Evolutionary conservation across 495 filamentous ascomycete species (phyloP).

Genomic region (Penicillium longicatenatum): DNA sequence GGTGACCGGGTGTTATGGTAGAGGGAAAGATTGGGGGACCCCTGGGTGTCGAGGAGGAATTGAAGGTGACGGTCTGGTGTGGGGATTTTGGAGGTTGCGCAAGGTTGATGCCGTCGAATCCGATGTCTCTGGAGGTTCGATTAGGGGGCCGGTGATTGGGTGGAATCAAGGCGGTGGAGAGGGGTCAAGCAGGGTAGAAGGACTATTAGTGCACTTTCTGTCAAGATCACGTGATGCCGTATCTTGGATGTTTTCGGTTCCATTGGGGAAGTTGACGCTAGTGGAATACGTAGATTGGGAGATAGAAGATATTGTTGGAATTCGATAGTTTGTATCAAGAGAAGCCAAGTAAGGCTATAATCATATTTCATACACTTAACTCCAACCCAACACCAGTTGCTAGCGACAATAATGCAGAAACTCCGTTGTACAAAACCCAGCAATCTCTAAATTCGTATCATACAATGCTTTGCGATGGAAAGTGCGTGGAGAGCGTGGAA

Average conservation of each 20-base stretch:
- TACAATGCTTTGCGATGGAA: not conserved
- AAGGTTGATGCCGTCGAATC: conserved; percentile 23
- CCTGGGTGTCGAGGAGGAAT: conserved; percentile 7
- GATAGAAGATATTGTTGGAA: not conserved
- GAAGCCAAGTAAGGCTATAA: not conserved
- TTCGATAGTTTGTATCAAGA: not conserved
- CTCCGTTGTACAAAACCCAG: not conserved
- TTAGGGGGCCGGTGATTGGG: conserved; percentile 26
- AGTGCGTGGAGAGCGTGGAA: not conserved
- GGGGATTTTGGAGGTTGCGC: conserved; percentile 5
- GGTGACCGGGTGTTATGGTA: conserved; percentile 1
- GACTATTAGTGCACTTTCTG: not conserved
- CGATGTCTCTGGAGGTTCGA: conserved; percentile 27
- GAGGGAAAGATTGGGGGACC: not conserved
- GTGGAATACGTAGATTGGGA: not conserved
- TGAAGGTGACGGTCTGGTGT: conserved; percentile 10
- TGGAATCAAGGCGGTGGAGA: conserved; percentile 21
- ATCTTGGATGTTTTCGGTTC: not conserved
- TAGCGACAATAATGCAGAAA: not conserved
- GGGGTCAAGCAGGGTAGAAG: too few species aligned
- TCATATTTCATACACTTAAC: not conserved
- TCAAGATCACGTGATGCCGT: not conserved
- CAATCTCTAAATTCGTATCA: not conserved
- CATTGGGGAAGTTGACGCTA: not conserved
- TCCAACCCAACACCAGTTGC: conserved; percentile 1